These are phyloP conservation scores for Wallemia hederae DNA, from an alignment of 1,284 basidiomycete species.

Conservation along the genomic window DNA sequence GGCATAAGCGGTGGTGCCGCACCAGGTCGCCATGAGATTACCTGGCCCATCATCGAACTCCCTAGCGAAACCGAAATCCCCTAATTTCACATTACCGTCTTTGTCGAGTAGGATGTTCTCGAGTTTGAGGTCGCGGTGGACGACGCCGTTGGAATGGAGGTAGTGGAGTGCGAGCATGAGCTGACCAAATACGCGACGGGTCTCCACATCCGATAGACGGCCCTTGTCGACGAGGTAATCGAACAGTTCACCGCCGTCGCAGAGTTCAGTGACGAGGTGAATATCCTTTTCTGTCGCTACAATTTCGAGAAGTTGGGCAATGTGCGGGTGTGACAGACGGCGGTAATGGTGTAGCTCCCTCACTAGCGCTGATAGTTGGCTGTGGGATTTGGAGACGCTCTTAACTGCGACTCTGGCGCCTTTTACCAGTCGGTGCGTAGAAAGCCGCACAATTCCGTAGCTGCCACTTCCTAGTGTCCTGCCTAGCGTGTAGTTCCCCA, in stretches of 20 bases:
- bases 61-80: constrained; percentile 86
- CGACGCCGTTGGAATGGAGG: constrained; percentile 42
- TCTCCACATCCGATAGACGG: constrained; percentile 43
- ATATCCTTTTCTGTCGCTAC: constrained; percentile 82
- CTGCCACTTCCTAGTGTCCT: constrained; percentile 7
- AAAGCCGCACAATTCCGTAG: constrained; percentile 12
- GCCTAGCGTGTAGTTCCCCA: neutral
- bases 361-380: constrained; percentile 44
- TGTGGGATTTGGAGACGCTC: constrained; percentile 80
- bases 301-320: constrained; percentile 89
- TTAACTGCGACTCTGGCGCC: constrained; percentile 64
- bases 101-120: constrained; percentile 66
- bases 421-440: constrained; percentile 11
- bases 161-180: constrained; percentile 59
- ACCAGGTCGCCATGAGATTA: constrained; percentile 67
- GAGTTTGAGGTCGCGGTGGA: constrained; percentile 78
- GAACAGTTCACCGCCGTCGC: constrained; percentile 76
- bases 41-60: constrained; percentile 48
- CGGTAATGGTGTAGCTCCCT: constrained; percentile 96
- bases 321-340: constrained; percentile 73
- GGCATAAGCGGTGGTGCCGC: constrained; percentile 85
- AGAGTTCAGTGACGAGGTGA: constrained; percentile 92
- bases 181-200: constrained; percentile 57
- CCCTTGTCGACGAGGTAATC: constrained; percentile 79
- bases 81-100: constrained; percentile 53